phyloP scores from a whole-genome alignment of 2,329 filamentous ascomycete species.

The Hymenoscyphus albidus region DNA sequence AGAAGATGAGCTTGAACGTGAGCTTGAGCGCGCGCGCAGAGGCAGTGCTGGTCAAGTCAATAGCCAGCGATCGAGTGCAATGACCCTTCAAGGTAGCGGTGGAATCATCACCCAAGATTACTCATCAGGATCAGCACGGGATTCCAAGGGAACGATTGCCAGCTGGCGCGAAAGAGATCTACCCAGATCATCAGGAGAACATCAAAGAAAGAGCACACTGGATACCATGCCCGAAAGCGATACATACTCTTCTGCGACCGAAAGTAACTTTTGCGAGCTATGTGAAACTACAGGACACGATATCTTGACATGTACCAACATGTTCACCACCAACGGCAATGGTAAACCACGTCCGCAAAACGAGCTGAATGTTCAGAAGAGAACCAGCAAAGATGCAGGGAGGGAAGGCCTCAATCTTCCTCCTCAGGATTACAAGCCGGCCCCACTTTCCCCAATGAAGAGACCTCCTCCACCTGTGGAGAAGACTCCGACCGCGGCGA shows the following conservation, averaged over 20 bases:
- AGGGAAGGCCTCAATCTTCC: constrained; percentile 41
- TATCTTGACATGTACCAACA: constrained; percentile 88
- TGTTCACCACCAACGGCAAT: constrained; percentile 51
- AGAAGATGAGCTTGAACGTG: constrained; percentile 83
- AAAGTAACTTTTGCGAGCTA: constrained; percentile 73
- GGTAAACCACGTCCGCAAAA: neutral
- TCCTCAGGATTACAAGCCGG: constrained; percentile 46
- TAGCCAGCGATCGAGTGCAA: constrained; percentile 49
- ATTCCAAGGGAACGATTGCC: constrained; percentile 63
- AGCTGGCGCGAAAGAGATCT: constrained; percentile 48
- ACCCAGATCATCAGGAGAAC: constrained; percentile 44
- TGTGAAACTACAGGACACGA: constrained; percentile 91
- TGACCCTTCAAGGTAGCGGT: constrained; percentile 44
- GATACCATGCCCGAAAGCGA: constrained; percentile 71
- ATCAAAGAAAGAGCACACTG: constrained; percentile 50
- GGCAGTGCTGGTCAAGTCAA: constrained; percentile 35
- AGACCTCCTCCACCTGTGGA: constrained; percentile 41
- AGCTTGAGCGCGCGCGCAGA: constrained; percentile 65
- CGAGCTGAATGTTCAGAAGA: constrained; percentile 18
- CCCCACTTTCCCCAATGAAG: constrained; percentile 49
- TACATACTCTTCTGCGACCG: constrained; percentile 64
- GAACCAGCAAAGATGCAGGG: constrained; percentile 38
- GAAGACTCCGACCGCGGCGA: constrained; percentile 43
- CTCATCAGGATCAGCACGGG: constrained; percentile 58
- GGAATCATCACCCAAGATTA: constrained; percentile 42